Evolutionary conservation across 2,329 filamentous ascomycete genomes (phyloP), one percentile per base, ranked within the genome.

Genomic region (Colletotrichum endophyticum): DNA sequence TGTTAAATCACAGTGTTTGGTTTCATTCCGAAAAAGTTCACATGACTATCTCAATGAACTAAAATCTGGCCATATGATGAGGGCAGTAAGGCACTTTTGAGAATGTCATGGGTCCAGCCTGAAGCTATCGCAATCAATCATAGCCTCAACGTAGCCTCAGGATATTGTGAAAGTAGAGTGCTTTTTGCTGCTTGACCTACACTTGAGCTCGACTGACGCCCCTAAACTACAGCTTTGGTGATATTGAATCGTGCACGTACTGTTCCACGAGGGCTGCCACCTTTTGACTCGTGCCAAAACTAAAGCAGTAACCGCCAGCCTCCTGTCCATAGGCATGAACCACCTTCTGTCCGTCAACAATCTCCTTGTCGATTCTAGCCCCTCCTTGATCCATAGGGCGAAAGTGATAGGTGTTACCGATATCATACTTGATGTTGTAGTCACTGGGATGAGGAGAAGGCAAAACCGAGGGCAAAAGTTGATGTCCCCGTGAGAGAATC

Each of bases 21-120:
- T 5, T 44, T 44, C 36, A 9, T 19, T 44, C 36, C 8, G 36
- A 19, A 2, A 3, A 0, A 19, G 0, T 5, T 9, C 16, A 19
- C 36, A 39, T 39, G 0, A 9, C 15, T 39, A 19, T 36, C 34
- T 36, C 5, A 7, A 36, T 4, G 34, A 36, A 8, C 15, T 0
- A 16, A 36, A 0, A 0, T 16, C 15, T 8, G 3, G 34, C 15
- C 15, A 16, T 5, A 8, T 0, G 1, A 1, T 19, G 36, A 39
- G 0, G 36, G 36, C 16, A 44, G 36, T 19, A 8, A 39, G 36
- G 0, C 15, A 8, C 7, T 19, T 39, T 39, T 39, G 15, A 39
- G 36, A 19, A 39, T 19, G 0, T 39, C 36, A 19, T 39, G 36
- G 36, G 15, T 3, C 7, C 0, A 19, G 36, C 0, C 15, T 1